Base-by-base conservation (phyloP, 129 eudicot genomes). In the Tagetes patula region DNA sequence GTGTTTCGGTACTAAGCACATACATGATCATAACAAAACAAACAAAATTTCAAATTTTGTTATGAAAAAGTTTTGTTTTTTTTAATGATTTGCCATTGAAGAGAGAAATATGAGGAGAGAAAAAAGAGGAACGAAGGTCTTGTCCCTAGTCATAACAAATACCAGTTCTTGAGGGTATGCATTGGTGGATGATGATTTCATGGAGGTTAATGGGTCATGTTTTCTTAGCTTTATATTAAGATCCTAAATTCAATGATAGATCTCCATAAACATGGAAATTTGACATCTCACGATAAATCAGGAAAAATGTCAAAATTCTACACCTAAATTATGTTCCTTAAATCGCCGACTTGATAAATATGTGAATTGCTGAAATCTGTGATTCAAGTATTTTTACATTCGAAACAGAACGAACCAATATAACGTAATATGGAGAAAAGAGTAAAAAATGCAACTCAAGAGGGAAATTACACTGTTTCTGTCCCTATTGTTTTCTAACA, bases 241-340 rank as follows among this genome's bases (percentile, higher is more conserved):
- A 78, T 78, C 77, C 82, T 64, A 64, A 71, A 78, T 71, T 71
- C 11, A 10, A 54, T 78, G 61, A 71, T 54, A 71, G 5, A 32
- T 70, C 20, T 70, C 71, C 46, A 71, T 14, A 33, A 71, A 52
- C 41, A 71, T 71, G 77, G 77, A 70, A 70, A 70, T 78, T 45
- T 73, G 27, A 20, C 27, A 20, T 20, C 27, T 20, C 27, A 20
- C 53, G 31, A 41, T 13, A n/a, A 3, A 27, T 56, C 55, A 50
- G 43, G 34, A 9, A 49, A 20, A 55, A 67, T 45, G 6, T 67
- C 74, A 47, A 75, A 54, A 42, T 7, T 56, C 42, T 14, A 33
- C 30, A 66, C 14, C 72, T 75, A 40, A 64, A 48, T 41, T 60
- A 30, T 73, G 77, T 60, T 45, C 70, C 20, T 9, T 55, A 5